Conservation (phyloP, 768 basidiomycete genomes). For the Peribolospora kevripleyi region DNA sequence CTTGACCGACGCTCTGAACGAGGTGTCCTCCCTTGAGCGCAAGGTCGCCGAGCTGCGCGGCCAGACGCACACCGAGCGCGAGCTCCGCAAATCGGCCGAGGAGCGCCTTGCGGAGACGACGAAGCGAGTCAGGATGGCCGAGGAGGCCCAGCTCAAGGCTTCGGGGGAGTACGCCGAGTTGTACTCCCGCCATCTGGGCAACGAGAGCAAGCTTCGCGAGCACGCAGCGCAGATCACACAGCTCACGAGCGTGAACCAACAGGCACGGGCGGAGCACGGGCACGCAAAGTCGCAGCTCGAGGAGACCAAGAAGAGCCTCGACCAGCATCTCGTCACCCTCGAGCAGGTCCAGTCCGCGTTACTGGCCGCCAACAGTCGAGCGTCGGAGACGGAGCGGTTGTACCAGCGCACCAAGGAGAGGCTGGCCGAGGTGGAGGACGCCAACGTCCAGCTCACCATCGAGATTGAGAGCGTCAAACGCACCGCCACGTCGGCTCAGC, state of each 20-base stretch:
- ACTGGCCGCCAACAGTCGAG: slow-evolving; percentile 44
- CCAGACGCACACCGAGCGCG: slow-evolving; percentile 23
- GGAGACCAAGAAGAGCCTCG: slow-evolving; percentile 41
- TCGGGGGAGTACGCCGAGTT: slow-evolving; percentile 43
- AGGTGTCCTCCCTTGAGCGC: slow-evolving; percentile 41
- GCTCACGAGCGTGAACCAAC: slow-evolving; percentile 48
- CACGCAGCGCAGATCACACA: slow-evolving; percentile 47
- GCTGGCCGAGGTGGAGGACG: slow-evolving; percentile 25
- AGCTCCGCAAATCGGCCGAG: slow-evolving; percentile 49
- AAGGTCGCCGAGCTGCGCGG: slow-evolving; percentile 39
- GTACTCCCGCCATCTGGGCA: slow-evolving; percentile 33
- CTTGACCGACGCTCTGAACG: slow-evolving; percentile 35
- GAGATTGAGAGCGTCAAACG: slow-evolving; percentile 4
- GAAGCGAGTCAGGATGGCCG: slow-evolving; percentile 48
- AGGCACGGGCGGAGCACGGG: slow-evolving; percentile 52
- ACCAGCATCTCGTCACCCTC: slow-evolving; percentile 65
- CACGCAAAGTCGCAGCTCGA: slow-evolving; percentile 41
- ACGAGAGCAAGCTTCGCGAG: slow-evolving; percentile 47
- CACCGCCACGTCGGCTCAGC: neutral
- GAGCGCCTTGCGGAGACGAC: slow-evolving; percentile 47
- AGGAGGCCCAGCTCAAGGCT: slow-evolving; percentile 38
- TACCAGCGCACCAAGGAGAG: slow-evolving; percentile 46
- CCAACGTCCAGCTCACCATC: slow-evolving; percentile 5
- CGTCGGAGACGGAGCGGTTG: slow-evolving; percentile 51
- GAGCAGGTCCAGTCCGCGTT: slow-evolving; percentile 65